Evolutionary conservation across 2,329 filamentous ascomycete genomes (phyloP), one percentile per base, ranked within the genome.

Genomic region (Colletotrichum lindemuthianum): DNA sequence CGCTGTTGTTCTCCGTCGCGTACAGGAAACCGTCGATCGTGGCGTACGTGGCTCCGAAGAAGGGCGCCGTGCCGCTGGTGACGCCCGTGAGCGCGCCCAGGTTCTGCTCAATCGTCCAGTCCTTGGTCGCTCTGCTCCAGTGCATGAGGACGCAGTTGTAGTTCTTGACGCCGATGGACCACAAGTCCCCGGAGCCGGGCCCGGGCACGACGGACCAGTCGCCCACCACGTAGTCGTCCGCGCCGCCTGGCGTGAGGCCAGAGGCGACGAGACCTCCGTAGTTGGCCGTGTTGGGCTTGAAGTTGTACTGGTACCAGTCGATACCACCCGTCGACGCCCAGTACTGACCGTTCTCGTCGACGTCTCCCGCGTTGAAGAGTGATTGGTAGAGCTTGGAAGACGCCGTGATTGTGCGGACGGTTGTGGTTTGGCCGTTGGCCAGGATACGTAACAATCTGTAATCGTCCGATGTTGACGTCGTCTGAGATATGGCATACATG

Each of bases 181-280:
- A 71, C 3, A 71, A 58, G n/a, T 59, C 59, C 12, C 65, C 59
- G 9, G 64, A 65, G 2, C 63, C 63, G 8, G 24, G 40, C 6
- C 67, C 65, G 2, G 69, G 67, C 1, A 71, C 69, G 39, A 67
- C 69, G 4, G 64, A 63, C 70, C 70, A 70, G 57, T 71, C 70
- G 43, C 60, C 61, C 39, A 68, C 45, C 12, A 24, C 16, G 44
- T 63, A 53, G 4, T 36, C 50, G 12, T 50, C 50, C 1, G 63
- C 13, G 37, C 49, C 32, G 34, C 53, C 40, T 6, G 36, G 4
- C 32, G 53, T 52, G 12, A 41, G 52, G 5, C 65, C 66, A 16
- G 9, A 63, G 6, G 7, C 24, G 4, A 67, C 33, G 9, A 60
- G 59, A 15, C 37, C 15, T 6, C 63, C 64, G 49, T 69, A 71